Evolutionary conservation across 495 filamentous ascomycete species (phyloP).

Genomic region (Hypomontagnella submonticulosa): DNA sequence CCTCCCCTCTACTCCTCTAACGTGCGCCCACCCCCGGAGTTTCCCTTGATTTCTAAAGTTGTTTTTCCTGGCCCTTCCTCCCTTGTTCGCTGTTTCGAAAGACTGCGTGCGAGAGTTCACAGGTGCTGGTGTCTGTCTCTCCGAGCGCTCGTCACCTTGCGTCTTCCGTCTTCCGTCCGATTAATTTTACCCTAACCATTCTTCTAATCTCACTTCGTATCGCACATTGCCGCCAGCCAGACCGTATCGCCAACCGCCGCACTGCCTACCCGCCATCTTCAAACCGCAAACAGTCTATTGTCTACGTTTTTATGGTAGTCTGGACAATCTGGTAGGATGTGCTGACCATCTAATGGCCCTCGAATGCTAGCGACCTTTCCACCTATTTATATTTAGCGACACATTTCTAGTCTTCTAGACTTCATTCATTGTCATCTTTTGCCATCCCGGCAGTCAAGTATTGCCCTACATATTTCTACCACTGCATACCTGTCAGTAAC

Average conservation of each 20-base stretch:
- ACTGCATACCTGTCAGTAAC: constrained; percentile 18
- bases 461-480: constrained; percentile 1
- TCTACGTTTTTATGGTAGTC: constrained; percentile 14
- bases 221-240: constrained; percentile 31
- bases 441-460: no score
- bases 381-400: constrained; percentile 19
- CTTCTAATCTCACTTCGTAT: constrained; percentile 37
- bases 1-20: constrained; percentile 15
- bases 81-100: constrained; percentile 40
- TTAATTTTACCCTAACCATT: constrained; percentile 44
- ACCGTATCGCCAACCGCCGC: constrained; percentile 40
- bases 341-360: constrained; percentile 30
- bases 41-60: constrained; percentile 12
- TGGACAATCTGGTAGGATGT: constrained; percentile 27
- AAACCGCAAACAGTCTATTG: constrained; percentile 24
- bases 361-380: constrained; percentile 15
- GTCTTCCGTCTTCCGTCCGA: constrained; percentile 7
- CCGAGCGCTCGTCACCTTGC: constrained; percentile 24
- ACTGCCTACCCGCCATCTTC: constrained; percentile 18
- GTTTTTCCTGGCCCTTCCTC: constrained; percentile 13
- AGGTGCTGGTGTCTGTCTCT: constrained; percentile 46
- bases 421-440: constrained; percentile 28
- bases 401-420: constrained; percentile 24
- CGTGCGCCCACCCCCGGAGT: constrained; percentile 27
- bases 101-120: constrained; percentile 32